These are phyloP conservation scores for Scortechinia acanthostroma DNA, from an alignment of 2,329 filamentous ascomycete species.

Conservation along the genomic window DNA sequence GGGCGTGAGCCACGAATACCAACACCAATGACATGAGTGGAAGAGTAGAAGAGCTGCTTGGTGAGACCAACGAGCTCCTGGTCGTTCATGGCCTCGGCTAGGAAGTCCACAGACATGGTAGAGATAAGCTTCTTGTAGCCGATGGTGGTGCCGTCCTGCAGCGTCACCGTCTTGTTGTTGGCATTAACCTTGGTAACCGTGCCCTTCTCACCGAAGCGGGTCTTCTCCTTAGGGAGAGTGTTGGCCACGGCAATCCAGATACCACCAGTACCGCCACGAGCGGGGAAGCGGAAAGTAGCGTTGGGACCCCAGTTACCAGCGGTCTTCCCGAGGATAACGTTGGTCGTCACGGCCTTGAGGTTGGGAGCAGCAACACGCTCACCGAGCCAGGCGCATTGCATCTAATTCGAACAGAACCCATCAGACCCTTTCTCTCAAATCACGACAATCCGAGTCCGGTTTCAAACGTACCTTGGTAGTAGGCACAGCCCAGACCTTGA, in stretches of 20 bases:
- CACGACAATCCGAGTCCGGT: too few relatives aligned
- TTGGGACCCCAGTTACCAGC: constrained; percentile 98
- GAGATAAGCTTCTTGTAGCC: constrained; percentile 87
- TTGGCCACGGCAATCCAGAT: constrained; percentile 98
- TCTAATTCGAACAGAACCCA: constrained; percentile 49
- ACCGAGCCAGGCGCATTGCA: constrained; percentile 98
- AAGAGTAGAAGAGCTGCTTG: constrained; percentile 93
- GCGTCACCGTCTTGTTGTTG: constrained; percentile 72
- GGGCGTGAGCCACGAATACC: constrained; percentile 86
- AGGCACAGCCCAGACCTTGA: constrained; percentile 98
- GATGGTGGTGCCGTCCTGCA: constrained; percentile 80
- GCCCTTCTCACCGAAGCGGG: constrained; percentile 77
- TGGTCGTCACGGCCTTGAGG: constrained; percentile 85
- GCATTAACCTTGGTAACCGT: constrained; percentile 82
- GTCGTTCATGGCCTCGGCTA: constrained; percentile 82
- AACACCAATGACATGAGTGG: constrained; percentile 93
- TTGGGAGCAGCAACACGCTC: constrained; percentile 97
- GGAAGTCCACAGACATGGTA: constrained; percentile 90
- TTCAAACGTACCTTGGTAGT: constrained; percentile 73
- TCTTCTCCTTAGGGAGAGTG: constrained; percentile 87
- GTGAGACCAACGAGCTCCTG: constrained; percentile 74
- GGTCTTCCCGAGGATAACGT: constrained; percentile 91
- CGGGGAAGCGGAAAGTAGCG: constrained; percentile 95
- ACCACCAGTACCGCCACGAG: constrained; percentile 87
- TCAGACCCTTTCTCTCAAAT: too few relatives aligned